Conservation (phyloP, 352 stramenopile species). For the Pythium myriotylum region DNA sequence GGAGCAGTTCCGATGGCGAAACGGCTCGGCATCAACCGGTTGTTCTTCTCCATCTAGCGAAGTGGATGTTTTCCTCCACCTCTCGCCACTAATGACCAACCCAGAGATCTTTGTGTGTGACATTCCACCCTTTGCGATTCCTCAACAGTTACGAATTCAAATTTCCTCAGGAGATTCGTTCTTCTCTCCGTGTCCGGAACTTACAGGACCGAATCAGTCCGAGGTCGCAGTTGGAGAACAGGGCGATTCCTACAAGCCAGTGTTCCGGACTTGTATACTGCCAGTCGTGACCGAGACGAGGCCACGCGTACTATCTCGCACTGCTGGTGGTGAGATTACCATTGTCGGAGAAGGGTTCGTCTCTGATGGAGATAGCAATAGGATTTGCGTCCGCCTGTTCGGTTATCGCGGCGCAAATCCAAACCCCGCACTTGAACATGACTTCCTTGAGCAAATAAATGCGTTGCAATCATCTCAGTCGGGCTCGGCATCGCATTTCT, state of each 20-base stretch:
- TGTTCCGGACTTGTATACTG: slow-evolving; percentile 53
- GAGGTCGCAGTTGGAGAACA: no score
- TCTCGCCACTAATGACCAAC: slow-evolving; percentile 57
- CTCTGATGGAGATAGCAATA: slow-evolving; percentile 27
- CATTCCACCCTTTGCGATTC: slow-evolving; percentile 27
- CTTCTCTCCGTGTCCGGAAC: slow-evolving; percentile 41
- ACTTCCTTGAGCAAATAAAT: slow-evolving; percentile 8
- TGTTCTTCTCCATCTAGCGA: slow-evolving; percentile 29
- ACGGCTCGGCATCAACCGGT: neutral
- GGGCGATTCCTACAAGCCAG: slow-evolving; percentile 12
- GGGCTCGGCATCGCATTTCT: slow-evolving; percentile 23
- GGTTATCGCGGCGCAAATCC: slow-evolving; percentile 19
- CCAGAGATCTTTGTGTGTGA: slow-evolving; percentile 42
- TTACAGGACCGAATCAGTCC: no score
- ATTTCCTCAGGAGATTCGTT: slow-evolving; percentile 66
- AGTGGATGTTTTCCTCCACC: slow-evolving; percentile 59
- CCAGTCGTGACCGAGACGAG: slow-evolving; percentile 42
- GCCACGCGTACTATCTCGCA: slow-evolving; percentile 58
- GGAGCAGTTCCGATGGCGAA: slow-evolving; percentile 52
- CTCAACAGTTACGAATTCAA: slow-evolving; percentile 53
- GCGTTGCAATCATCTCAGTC: neutral
- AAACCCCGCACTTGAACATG: neutral
- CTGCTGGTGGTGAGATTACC: slow-evolving; percentile 49
- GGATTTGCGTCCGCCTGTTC: slow-evolving; percentile 53
- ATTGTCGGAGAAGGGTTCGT: slow-evolving; percentile 54